These are phyloP conservation scores for Pelargonium cotyledonis DNA, from an alignment of 441 rosid genomes.

Conservation along the genomic window DNA sequence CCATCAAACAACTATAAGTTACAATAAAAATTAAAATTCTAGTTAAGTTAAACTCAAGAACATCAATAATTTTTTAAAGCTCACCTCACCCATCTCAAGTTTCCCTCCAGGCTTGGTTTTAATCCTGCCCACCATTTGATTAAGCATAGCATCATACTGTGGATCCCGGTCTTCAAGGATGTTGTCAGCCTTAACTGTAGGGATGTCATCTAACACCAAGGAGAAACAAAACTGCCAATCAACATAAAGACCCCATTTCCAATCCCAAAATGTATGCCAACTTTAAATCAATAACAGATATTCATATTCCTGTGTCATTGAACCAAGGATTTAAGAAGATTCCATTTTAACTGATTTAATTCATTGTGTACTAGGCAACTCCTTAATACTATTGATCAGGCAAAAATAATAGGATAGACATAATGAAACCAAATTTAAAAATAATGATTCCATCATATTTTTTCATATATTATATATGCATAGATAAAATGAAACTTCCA, in stretches of 20 bases:
- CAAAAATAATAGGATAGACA: no score
- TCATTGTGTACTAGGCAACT: no score
- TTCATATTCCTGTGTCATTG: no score
- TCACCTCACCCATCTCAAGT: conserved; percentile 81
- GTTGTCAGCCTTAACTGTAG: conserved; percentile 38
- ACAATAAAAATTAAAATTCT: not conserved
- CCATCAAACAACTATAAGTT: not conserved
- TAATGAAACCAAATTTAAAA: no score
- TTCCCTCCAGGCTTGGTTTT: conserved; percentile 74
- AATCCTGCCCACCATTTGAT: conserved; percentile 82
- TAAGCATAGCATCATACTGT: conserved; percentile 69
- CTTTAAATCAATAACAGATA: not conserved
- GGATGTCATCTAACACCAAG: conserved; percentile 26
- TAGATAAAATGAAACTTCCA: no score
- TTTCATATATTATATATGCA: no score
- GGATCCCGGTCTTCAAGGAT: conserved; percentile 64
- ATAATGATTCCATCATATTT: no score
- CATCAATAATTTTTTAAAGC: conserved; percentile 16
- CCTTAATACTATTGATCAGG: no score
- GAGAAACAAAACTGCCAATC: not conserved
- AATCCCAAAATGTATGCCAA: not conserved
- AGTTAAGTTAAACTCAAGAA: not conserved
- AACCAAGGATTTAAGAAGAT: no score
- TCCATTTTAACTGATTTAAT: no score
- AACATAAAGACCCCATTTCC: conserved; percentile 12